Percentiles rank a stretch among this genome's conserved stretches.
phyloP scores from a whole-genome alignment of 352 stramenopile species.

The Phytophthora megakarya region DNA sequence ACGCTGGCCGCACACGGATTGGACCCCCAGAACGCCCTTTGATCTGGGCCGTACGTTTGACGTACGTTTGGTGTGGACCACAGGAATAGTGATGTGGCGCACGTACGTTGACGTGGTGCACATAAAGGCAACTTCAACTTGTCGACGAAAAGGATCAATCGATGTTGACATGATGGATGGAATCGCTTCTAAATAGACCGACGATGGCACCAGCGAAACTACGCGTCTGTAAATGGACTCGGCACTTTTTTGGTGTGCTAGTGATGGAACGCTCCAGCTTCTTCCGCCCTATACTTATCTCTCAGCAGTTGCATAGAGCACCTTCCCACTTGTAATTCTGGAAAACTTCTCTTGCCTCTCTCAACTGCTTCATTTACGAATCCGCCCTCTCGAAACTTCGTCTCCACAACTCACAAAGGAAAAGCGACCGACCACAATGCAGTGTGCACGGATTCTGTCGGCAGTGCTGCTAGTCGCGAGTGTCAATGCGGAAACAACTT shows the following conservation, averaged over 20 bases:
- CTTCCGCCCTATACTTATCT: slow-evolving; percentile 16
- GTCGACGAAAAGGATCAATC: slow-evolving; percentile 4
- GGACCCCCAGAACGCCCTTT: slow-evolving; percentile 33
- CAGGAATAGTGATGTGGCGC: not conserved
- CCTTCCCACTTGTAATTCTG: slow-evolving; percentile 24
- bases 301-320: slow-evolving; percentile 24
- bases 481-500: slow-evolving; percentile 31
- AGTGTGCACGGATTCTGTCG: slow-evolving; percentile 19
- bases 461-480: slow-evolving; percentile 21
- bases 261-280: slow-evolving; percentile 5
- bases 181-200: too few relatives aligned
- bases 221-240: not conserved
- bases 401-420: not conserved
- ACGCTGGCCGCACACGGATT: slow-evolving; percentile 26
- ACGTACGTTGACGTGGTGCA: slow-evolving; percentile 1
- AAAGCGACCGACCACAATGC: slow-evolving; percentile 15
- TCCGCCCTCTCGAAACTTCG: slow-evolving; percentile 13
- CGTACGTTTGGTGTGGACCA: slow-evolving; percentile 21
- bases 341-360: slow-evolving; percentile 3
- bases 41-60: slow-evolving; percentile 29
- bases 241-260: not conserved
- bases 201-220: slow-evolving; percentile 17
- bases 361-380: slow-evolving; percentile 28
- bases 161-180: too few relatives aligned
- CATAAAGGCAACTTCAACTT: slow-evolving; percentile 34